Evolutionary conservation across 495 filamentous ascomycete species (phyloP).

Genomic region (Acidiella bohemica): DNA sequence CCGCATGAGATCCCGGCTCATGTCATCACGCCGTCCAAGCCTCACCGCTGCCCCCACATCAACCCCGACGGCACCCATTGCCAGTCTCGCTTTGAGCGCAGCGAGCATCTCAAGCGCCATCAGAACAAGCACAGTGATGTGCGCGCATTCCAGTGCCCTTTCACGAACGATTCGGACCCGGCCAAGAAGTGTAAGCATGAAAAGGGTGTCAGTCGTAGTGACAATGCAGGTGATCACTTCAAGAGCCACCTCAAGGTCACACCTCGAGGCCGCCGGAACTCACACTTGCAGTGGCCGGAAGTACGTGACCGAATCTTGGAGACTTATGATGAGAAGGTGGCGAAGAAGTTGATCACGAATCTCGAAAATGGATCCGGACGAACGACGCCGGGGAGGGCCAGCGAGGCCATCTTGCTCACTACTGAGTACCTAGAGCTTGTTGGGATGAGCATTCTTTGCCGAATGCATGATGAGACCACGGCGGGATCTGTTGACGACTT

Average conservation of each 20-base stretch:
- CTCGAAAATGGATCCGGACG: conserved; percentile 8
- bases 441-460: no score
- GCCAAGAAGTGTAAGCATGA: conserved; percentile 4
- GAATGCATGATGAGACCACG: neutral
- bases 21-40: no score
- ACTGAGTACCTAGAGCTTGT: no score
- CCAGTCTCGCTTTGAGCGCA: conserved; percentile 8
- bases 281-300: conserved; percentile 5
- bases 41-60: neutral
- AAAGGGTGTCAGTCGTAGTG: conserved; percentile 9
- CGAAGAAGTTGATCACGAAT: conserved; percentile 7
- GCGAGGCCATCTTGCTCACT: no score
- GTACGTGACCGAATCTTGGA: neutral
- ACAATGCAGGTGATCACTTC: conserved; percentile 19
- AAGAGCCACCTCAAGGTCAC: conserved; percentile 14
- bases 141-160: conserved; percentile 5
- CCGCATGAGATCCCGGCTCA: no score
- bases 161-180: no score
- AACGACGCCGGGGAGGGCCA: neutral
- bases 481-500: neutral
- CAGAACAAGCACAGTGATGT: conserved; percentile 1
- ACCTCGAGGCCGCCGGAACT: conserved; percentile 10
- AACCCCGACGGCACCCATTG: neutral
- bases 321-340: conserved; percentile 2
- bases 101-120: conserved; percentile 18